These are phyloP conservation scores for Naumovozyma baii DNA, from an alignment of 805 yeast species.

Conservation along the genomic window DNA sequence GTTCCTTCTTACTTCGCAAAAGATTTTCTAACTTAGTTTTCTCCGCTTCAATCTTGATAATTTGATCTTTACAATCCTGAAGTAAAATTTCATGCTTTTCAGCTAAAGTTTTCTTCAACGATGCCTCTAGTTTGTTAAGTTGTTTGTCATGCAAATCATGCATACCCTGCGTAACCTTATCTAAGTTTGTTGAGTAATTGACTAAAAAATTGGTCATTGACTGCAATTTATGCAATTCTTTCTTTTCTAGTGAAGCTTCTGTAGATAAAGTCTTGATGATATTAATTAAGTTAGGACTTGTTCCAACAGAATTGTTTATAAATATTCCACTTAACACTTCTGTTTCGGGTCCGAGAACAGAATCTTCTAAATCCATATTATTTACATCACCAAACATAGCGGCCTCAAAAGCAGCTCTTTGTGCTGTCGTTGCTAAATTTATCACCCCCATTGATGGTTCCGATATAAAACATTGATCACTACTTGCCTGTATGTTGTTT, in stretches of 20 bases:
- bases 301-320: constrained; percentile 50
- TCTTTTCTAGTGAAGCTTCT: constrained; percentile 47
- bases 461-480: background rate
- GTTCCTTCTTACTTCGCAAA: constrained; percentile 5
- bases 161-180: constrained; percentile 23
- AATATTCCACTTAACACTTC: constrained; percentile 46
- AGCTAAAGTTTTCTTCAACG: constrained; percentile 21
- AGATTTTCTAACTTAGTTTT: constrained; percentile 1
- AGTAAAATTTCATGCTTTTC: constrained; percentile 20
- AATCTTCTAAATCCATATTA: constrained; percentile 39
- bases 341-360: constrained; percentile 39
- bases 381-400: constrained; percentile 56
- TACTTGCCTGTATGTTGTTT: background rate
- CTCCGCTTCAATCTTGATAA: constrained; percentile 13
- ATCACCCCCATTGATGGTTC: background rate
- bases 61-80: constrained; percentile 15
- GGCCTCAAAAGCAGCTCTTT: constrained; percentile 39
- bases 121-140: constrained; percentile 21
- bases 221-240: constrained; percentile 46
- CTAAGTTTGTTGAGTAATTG: constrained; percentile 35
- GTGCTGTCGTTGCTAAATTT: constrained; percentile 12
- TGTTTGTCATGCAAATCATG: constrained; percentile 27
- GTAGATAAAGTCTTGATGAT: constrained; percentile 46
- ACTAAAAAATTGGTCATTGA: constrained; percentile 47
- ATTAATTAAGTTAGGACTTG: constrained; percentile 45